Conservation (phyloP, 345 rosid species). For the Viola odorata region DNA sequence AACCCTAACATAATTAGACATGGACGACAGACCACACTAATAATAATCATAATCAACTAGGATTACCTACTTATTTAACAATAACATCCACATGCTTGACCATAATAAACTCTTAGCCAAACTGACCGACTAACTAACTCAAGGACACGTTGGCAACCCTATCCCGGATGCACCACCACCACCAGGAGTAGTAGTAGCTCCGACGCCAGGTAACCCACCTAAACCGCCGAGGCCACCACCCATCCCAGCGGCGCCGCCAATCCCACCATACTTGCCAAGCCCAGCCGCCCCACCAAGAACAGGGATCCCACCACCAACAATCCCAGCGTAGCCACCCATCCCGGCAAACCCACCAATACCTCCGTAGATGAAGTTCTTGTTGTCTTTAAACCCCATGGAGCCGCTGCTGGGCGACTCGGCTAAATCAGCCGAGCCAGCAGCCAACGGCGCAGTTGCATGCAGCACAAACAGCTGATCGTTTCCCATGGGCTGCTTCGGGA, state of each 20-base stretch:
- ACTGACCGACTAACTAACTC: background rate
- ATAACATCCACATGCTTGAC: too few species aligned
- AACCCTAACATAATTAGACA: too few species aligned
- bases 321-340: constrained; percentile 58
- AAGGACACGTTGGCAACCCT: constrained; percentile 17
- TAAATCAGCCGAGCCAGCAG: background rate
- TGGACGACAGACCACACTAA: too few species aligned
- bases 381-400: constrained; percentile 34
- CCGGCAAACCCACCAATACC: constrained; percentile 77
- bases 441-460: constrained; percentile 32
- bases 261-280: constrained; percentile 43
- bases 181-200: background rate
- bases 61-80: too few species aligned
- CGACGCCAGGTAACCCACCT: constrained; percentile 20
- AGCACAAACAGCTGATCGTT: constrained; percentile 18
- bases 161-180: constrained; percentile 23
- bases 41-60: too few species aligned
- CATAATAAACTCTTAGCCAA: too few species aligned
- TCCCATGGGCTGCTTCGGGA: background rate
- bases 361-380: constrained; percentile 52
- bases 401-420: constrained; percentile 29
- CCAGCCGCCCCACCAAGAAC: constrained; percentile 46
- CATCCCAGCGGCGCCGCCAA: constrained; percentile 50
- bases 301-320: constrained; percentile 48
- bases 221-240: constrained; percentile 42